These are phyloP conservation scores for Trichophyton verrucosum DNA, from an alignment of 2,329 filamentous ascomycete genomes.

Conservation along the genomic window DNA sequence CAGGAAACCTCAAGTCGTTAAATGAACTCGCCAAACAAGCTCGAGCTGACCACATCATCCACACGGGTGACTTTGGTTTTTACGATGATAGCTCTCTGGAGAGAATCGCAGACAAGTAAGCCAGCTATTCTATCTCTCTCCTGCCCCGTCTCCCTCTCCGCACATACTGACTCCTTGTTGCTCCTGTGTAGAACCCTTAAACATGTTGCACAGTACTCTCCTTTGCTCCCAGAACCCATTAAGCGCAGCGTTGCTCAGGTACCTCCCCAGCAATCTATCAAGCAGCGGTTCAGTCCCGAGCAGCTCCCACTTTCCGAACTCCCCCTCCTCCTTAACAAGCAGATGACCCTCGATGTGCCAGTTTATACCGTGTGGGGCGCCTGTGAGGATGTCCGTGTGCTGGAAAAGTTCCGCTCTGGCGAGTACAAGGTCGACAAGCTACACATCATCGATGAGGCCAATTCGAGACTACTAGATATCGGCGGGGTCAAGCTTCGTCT, in stretches of 20 bases:
- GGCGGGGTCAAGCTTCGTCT: slow-evolving; percentile 92
- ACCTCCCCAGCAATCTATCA: slow-evolving; percentile 58
- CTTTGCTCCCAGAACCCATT: slow-evolving; percentile 67
- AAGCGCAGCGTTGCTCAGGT: slow-evolving; percentile 55
- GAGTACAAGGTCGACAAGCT: slow-evolving; percentile 98
- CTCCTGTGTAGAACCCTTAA: slow-evolving; percentile 62
- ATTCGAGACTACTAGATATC: slow-evolving; percentile 85
- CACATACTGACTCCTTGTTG: neutral
- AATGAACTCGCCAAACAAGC: slow-evolving; percentile 94
- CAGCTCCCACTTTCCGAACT: slow-evolving; percentile 89
- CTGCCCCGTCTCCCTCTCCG: neutral
- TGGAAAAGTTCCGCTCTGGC: slow-evolving; percentile 93
- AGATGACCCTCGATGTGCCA: slow-evolving; percentile 82
- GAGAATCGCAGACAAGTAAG: slow-evolving; percentile 94
- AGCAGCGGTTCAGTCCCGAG: slow-evolving; percentile 66
- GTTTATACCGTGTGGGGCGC: slow-evolving; percentile 99
- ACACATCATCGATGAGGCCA: slow-evolving; percentile 96
- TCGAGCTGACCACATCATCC: slow-evolving; percentile 92
- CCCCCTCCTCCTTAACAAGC: slow-evolving; percentile 73
- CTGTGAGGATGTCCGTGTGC: slow-evolving; percentile 91
- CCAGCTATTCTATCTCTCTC: slow-evolving; percentile 14
- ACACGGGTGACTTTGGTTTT: slow-evolving; percentile 98
- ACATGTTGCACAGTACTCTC: slow-evolving; percentile 97
- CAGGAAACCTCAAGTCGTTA: slow-evolving; percentile 87
- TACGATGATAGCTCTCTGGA: slow-evolving; percentile 94